A percentile compares a stretch with the other conserved stretches of the same genome.
Conservation (phyloP, 2,329 filamentous ascomycete genomes). For the Fusarium pseudonygamai region DNA sequence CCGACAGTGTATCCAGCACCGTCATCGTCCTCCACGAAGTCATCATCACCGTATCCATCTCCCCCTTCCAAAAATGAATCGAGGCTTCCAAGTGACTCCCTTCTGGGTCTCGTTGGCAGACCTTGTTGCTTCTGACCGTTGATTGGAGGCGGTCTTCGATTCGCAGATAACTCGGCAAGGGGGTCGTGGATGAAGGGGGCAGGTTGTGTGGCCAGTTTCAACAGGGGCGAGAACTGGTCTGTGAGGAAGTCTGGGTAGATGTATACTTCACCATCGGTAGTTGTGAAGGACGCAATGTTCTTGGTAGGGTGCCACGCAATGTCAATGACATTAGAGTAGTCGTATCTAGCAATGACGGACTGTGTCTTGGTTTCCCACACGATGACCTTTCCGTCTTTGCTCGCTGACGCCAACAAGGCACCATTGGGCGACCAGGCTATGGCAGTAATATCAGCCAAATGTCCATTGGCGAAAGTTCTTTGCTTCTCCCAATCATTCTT, state of each 20-base stretch:
- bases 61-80: conserved; percentile 79
- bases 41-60: conserved; percentile 67
- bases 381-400: conserved; percentile 73
- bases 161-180: conserved; percentile 73
- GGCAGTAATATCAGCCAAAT: conserved; percentile 85
- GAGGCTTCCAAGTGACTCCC: conserved; percentile 77
- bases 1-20: conserved; percentile 85
- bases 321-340: conserved; percentile 85
- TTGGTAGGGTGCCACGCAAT: conserved; percentile 90
- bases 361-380: conserved; percentile 94
- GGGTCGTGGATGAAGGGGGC: conserved; percentile 89
- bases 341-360: conserved; percentile 78
- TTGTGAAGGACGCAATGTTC: conserved; percentile 92
- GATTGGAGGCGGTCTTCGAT: conserved; percentile 63
- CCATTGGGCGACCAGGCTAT: conserved; percentile 96
- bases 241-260: conserved; percentile 80
- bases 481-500: conserved; percentile 90
- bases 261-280: conserved; percentile 90
- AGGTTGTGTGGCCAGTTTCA: conserved; percentile 71
- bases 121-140: conserved; percentile 65
- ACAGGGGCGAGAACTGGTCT: conserved; percentile 63
- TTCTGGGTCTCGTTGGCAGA: conserved; percentile 61
- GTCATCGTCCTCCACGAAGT: conserved; percentile 95
- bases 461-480: conserved; percentile 78
- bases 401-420: conserved; percentile 79